phyloP scores from a whole-genome alignment of 768 basidiomycete genomes.

The Brasilioporus rufonigricans region DNA sequence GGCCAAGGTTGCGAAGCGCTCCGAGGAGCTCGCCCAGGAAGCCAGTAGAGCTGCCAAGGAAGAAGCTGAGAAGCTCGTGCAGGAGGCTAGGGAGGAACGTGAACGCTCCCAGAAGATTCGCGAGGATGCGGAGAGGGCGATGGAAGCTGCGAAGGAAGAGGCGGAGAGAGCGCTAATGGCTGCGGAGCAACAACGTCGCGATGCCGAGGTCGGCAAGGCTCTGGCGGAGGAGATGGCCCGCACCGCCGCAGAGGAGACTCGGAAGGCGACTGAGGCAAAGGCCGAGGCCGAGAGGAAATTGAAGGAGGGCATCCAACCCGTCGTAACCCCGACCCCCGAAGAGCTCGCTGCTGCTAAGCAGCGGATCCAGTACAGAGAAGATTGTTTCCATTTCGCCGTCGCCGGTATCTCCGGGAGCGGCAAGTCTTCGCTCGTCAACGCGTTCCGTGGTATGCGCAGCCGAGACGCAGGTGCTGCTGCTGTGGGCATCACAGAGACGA shows the following conservation, averaged over 20 bases:
- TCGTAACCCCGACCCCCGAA: conserved; percentile 11
- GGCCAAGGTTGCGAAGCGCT: neutral
- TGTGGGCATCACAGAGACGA: conserved; percentile 21
- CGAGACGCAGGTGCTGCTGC: conserved; percentile 15
- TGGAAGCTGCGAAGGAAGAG: conserved; percentile 12
- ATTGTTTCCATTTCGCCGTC: conserved; percentile 33
- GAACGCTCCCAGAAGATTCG: conserved; percentile 9
- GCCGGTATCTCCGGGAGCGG: conserved; percentile 36
- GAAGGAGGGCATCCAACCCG: conserved; percentile 26
- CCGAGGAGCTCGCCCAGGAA: conserved; percentile 9
- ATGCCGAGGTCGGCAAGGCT: conserved; percentile 15
- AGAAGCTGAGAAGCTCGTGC: conserved; percentile 13
- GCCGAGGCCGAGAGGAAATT: conserved; percentile 14
- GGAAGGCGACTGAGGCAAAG: conserved; percentile 16
- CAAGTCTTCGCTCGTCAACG: conserved; percentile 38
- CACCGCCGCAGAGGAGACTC: conserved; percentile 17
- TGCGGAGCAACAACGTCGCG: conserved; percentile 20
- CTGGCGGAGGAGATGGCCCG: conserved; percentile 14
- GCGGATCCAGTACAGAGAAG: conserved; percentile 29
- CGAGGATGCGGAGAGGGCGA: conserved; percentile 17
- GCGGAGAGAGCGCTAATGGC: conserved; percentile 7
- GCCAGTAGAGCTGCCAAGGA: conserved; percentile 13
- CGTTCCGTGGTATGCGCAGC: conserved; percentile 32
- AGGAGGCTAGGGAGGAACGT: conserved; percentile 14
- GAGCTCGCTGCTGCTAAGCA: conserved; percentile 14